Percentiles rank a stretch among this genome's conserved stretches.
Conservation (phyloP, 2,329 filamentous ascomycete species). For the Aspergillus latus region DNA sequence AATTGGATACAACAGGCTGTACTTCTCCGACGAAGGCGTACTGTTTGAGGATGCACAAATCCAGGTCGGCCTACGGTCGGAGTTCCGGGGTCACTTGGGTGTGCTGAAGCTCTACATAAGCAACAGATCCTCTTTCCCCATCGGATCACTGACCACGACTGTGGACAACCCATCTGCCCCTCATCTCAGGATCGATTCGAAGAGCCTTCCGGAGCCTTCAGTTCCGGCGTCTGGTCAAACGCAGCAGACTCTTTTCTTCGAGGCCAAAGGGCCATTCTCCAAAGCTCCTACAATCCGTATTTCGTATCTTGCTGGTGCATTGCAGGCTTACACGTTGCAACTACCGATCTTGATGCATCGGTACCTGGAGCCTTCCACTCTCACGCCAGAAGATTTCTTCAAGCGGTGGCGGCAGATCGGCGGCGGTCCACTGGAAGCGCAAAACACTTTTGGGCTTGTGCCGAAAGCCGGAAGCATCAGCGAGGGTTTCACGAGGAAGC, state of each 20-base stretch:
- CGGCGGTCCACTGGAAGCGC: slow-evolving; percentile 79
- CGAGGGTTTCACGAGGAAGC: slow-evolving; percentile 67
- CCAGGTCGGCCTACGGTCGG: slow-evolving; percentile 85
- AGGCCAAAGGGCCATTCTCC: slow-evolving; percentile 76
- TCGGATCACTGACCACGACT: slow-evolving; percentile 92
- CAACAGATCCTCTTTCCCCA: slow-evolving; percentile 82
- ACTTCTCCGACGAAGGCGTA: slow-evolving; percentile 78
- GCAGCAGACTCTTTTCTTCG: slow-evolving; percentile 93
- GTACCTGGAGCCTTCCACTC: slow-evolving; percentile 90
- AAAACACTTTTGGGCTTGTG: slow-evolving; percentile 75
- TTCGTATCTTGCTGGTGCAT: slow-evolving; percentile 87
- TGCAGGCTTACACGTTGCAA: slow-evolving; percentile 89
- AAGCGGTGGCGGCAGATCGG: slow-evolving; percentile 99
- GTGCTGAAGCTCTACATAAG: slow-evolving; percentile 94
- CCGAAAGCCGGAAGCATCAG: slow-evolving; percentile 65
- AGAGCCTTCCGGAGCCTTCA: slow-evolving; percentile 80
- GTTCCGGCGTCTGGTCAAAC: slow-evolving; percentile 74
- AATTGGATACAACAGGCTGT: slow-evolving; percentile 77
- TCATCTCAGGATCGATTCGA: slow-evolving; percentile 81
- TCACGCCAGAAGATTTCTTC: slow-evolving; percentile 93
- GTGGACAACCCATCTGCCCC: slow-evolving; percentile 67
- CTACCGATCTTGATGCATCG: slow-evolving; percentile 87
- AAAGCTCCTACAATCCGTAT: slow-evolving; percentile 86
- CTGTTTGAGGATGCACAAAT: slow-evolving; percentile 94
- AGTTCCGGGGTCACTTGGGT: slow-evolving; percentile 93